Evolutionary conservation across 208 protist genomes (phyloP).

Genomic region (Wallacemonas rigidus): DNA sequence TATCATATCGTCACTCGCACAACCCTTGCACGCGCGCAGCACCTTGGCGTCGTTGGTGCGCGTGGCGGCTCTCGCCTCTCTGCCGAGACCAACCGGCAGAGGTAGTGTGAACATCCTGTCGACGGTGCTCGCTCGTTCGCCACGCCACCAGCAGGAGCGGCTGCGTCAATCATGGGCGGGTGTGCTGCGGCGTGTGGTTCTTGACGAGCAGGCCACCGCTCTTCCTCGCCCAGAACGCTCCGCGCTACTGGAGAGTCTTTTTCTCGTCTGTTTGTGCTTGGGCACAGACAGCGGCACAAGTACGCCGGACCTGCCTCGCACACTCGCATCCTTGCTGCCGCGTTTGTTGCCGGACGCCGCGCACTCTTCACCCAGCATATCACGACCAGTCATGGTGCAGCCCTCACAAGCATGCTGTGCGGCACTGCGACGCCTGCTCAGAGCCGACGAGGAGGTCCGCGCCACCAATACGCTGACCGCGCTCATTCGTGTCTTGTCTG

Average conservation of each 20-base stretch:
- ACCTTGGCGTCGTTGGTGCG: background rate
- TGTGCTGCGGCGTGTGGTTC: background rate
- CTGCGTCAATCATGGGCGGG: background rate
- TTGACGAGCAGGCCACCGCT: background rate
- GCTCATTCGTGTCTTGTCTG: background rate
- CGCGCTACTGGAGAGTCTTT: background rate
- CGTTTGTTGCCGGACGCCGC: background rate
- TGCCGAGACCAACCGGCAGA: background rate
- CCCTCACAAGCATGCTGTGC: background rate
- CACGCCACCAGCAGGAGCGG: background rate
- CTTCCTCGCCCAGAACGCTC: background rate
- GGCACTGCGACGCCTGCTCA: slow-evolving; percentile 8
- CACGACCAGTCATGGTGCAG: background rate
- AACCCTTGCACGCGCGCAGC: background rate
- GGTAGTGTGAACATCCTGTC: background rate
- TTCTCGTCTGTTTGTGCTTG: background rate
- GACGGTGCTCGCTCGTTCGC: background rate
- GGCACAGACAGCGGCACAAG: background rate
- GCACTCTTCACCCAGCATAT: background rate
- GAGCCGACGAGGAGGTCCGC: background rate
- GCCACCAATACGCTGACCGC: background rate
- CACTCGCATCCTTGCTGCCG: background rate
- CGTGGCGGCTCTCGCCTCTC: background rate
- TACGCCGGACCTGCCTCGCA: background rate
- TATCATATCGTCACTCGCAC: background rate